phyloP scores from a whole-genome alignment of 306 rosid genomes.

The Fagus crenata region DNA sequence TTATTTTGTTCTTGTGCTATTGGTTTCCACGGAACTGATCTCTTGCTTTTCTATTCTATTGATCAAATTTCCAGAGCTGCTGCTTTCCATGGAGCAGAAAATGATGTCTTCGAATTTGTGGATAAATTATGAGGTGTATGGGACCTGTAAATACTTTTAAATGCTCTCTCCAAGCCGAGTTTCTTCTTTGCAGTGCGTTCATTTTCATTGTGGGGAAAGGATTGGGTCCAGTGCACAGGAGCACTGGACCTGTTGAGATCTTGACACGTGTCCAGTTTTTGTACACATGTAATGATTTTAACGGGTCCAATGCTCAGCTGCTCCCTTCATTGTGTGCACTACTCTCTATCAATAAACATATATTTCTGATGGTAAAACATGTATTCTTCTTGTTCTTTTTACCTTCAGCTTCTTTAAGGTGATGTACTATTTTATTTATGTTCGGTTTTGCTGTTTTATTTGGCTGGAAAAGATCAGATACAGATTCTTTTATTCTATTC shows the following conservation, averaged over 20 bases:
- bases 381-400: background rate
- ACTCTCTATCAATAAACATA: constrained; percentile 30
- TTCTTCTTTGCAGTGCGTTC: constrained; percentile 24
- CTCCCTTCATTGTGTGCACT: background rate
- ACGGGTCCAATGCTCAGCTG: too few relatives aligned
- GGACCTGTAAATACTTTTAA: constrained; percentile 55
- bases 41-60: constrained; percentile 25
- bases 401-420: background rate
- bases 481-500: constrained; percentile 34
- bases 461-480: constrained; percentile 18
- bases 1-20: background rate
- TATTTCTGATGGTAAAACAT: constrained; percentile 18
- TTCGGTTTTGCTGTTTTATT: background rate
- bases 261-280: too few relatives aligned
- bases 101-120: constrained; percentile 37
- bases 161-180: constrained; percentile 22
- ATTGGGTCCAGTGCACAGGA: too few relatives aligned
- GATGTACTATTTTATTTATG: constrained; percentile 6
- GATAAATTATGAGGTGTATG: constrained; percentile 40
- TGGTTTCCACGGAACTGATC: constrained; percentile 14
- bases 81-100: constrained; percentile 66
- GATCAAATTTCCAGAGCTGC: constrained; percentile 57
- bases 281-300: too few relatives aligned
- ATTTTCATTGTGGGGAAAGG: background rate
- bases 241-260: too few relatives aligned